Percentiles rank a stretch among this genome's conserved stretches.
These are phyloP conservation scores for Wickerhamomyces tratensis DNA, from an alignment of 805 yeast species.

Conservation along the genomic window DNA sequence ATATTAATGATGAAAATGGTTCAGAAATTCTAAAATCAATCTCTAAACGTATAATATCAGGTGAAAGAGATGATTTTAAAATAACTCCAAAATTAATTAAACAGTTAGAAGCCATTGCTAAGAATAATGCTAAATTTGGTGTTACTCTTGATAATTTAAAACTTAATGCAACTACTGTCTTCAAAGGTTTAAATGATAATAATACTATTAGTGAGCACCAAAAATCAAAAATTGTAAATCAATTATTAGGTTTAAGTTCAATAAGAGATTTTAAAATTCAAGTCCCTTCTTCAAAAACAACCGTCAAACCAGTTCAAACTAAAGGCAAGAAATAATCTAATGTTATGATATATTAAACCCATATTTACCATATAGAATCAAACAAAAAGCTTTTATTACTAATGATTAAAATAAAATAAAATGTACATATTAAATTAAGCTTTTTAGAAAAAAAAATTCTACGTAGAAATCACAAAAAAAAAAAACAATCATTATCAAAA, in stretches of 20 bases:
- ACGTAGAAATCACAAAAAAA: too few relatives aligned
- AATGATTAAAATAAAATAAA: too few relatives aligned
- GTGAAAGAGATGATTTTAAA: not conserved
- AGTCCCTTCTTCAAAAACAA: not conserved
- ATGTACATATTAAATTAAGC: too few relatives aligned
- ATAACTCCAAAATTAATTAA: too few relatives aligned
- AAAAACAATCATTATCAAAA: not conserved
- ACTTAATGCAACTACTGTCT: constrained; percentile 16
- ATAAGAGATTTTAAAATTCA: constrained; percentile 12
- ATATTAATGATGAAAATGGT: not conserved
- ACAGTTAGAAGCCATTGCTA: too few relatives aligned
- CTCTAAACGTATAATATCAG: constrained; percentile 3
- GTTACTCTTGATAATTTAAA: constrained; percentile 5
- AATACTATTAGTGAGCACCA: constrained; percentile 9
- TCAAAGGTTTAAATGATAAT: constrained; percentile 17
- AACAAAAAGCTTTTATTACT: too few relatives aligned
- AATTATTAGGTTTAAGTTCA: constrained; percentile 18
- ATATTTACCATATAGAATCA: too few relatives aligned
- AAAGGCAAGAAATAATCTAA: too few relatives aligned
- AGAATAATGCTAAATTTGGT: too few relatives aligned
- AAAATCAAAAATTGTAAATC: constrained; percentile 16
- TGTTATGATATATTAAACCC: too few relatives aligned
- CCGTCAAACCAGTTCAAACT: too few relatives aligned
- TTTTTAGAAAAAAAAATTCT: too few relatives aligned
- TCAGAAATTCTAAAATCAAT: not conserved